These are phyloP conservation scores for Apostasia shenzhenica DNA, from an alignment of 106 monocot species.

Conservation along the genomic window DNA sequence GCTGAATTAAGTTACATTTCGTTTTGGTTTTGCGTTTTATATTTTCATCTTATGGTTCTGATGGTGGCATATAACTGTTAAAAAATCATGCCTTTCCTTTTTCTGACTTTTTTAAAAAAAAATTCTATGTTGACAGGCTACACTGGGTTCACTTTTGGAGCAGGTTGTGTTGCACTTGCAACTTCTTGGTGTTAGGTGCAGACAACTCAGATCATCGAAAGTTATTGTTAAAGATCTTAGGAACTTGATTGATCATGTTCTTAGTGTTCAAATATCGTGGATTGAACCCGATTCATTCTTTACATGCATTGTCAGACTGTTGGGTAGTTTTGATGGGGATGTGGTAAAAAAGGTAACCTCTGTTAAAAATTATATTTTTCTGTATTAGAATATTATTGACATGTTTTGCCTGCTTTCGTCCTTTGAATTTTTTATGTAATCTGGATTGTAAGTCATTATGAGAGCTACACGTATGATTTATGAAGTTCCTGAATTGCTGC, in stretches of 20 bases:
- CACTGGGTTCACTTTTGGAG: slow-evolving; percentile 72
- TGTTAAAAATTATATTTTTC: not conserved
- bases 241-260: slow-evolving; percentile 23
- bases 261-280: slow-evolving; percentile 44
- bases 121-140: slow-evolving; percentile 24
- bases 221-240: slow-evolving; percentile 28
- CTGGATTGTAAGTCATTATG: too few species aligned
- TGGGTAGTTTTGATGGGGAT: slow-evolving; percentile 35
- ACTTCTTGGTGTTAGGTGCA: slow-evolving; percentile 25
- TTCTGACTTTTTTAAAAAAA: too few species aligned
- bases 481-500: too few species aligned
- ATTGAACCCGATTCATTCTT: slow-evolving; percentile 72
- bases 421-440: too few species aligned
- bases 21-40: too few species aligned
- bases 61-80: too few species aligned
- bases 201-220: slow-evolving; percentile 14
- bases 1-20: too few species aligned
- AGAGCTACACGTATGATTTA: too few species aligned
- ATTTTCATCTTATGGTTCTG: too few species aligned
- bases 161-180: slow-evolving; percentile 51
- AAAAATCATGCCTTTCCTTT: too few species aligned
- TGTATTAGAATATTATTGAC: too few species aligned
- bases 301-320: slow-evolving; percentile 38
- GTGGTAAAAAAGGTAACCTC: slow-evolving; percentile 62
- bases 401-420: too few species aligned